Evolutionary conservation across 192 early-diverging fungal species (phyloP).

Genomic region (Rhizoclosmatium globosum): DNA sequence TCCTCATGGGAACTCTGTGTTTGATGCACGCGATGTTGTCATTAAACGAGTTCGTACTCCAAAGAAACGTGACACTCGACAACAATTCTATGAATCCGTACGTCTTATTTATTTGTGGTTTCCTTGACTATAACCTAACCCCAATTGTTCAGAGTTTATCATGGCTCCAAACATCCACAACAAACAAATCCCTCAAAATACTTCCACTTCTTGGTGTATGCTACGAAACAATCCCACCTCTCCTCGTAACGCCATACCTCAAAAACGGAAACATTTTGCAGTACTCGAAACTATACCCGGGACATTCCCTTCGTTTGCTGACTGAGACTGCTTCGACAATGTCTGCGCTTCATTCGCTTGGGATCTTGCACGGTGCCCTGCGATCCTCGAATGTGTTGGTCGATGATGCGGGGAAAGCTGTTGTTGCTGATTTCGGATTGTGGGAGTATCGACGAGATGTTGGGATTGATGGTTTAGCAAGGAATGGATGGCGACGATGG

Average conservation of each 20-base stretch:
- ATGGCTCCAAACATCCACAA: neutral
- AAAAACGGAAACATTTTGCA: slow-evolving; percentile 34
- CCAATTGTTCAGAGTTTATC: neutral
- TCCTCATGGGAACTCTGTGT: neutral
- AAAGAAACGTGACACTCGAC: neutral
- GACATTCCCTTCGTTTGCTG: slow-evolving; percentile 36
- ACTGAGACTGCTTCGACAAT: slow-evolving; percentile 42
- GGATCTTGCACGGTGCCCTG: slow-evolving; percentile 42
- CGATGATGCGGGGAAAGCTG: slow-evolving; percentile 27
- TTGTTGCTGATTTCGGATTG: slow-evolving; percentile 37
- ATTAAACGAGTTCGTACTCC: slow-evolving; percentile 21
- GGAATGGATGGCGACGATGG: slow-evolving; percentile 38
- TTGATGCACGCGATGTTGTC: slow-evolving; percentile 20
- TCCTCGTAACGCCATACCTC: slow-evolving; percentile 37
- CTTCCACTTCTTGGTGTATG: slow-evolving; percentile 22
- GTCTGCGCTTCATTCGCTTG: slow-evolving; percentile 35
- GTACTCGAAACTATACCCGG: slow-evolving; percentile 35
- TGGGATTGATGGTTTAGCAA: slow-evolving; percentile 4
- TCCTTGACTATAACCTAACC: neutral
- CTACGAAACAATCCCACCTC: neutral
- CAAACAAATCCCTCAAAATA: neutral
- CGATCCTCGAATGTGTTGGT: slow-evolving; percentile 43
- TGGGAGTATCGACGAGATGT: slow-evolving; percentile 33
- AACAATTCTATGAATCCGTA: slow-evolving; percentile 1
- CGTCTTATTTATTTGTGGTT: neutral